Base-by-base conservation (phyloP, 1,284 basidiomycete genomes). In the Chiua sp. region DNA sequence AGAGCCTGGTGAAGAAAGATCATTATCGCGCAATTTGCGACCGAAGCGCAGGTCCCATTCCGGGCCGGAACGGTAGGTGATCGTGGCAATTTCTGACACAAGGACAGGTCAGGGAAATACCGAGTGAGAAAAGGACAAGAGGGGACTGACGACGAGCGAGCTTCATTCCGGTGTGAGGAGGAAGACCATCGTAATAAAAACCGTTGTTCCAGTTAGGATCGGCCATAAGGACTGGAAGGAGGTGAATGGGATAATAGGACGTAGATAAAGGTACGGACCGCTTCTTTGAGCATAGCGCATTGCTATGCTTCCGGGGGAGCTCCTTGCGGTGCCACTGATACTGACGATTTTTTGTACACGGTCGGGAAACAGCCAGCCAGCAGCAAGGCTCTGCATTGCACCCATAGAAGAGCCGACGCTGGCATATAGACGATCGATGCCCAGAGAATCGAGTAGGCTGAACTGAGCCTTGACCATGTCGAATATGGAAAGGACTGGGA, bases 191-290 rank as follows among this genome's bases (percentile, higher is more conserved):
- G 72, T 99, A 99, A 78, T 99, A 99, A 75, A 97, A 98, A 2
- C 98, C 97, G 47, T 96, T 89, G 66, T 99, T 99, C 98, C 97
- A 99, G 68, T 99, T 98, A 0, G 97, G 97, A 76, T 99, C 97
- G 8, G 96, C 91, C 97, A 99, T 99, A 56, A 99, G 86, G 15
- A 99, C 97, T 95, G 32, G 48, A 52, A n/a, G 60, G 57, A 57
- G 30, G 63, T 62, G 32, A 63, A 47, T 47, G 30, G 15, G 35
- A 46, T 30, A 48, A 55, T 7, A 18, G 26, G 13, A 3, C 3
- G 60, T 30, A 51, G 39, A 37, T 20, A 49, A 50, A 46, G 57
- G 53, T 58, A 76, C 90, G 70, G 68, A 94, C 94, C 94, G 77
- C 93, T 96, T 70, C 97, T 78, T 75, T 99, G 97, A 1, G 97